A percentile compares a stretch with the other conserved stretches of the same genome.
Conservation (phyloP, 2,329 filamentous ascomycete species). For the Aspergillus niger region DNA sequence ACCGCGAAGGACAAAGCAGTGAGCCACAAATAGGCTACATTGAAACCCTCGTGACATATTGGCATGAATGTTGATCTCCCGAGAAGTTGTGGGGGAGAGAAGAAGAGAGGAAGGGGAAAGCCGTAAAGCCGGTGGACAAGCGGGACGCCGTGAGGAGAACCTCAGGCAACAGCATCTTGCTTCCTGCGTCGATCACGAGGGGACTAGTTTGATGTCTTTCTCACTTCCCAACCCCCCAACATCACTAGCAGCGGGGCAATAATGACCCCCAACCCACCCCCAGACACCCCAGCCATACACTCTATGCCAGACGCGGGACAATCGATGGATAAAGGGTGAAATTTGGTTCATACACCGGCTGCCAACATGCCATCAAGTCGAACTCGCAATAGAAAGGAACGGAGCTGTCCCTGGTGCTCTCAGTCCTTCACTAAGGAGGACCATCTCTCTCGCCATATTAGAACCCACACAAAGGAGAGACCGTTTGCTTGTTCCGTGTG, state of each 20-base stretch:
- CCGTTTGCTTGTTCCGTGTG: constrained; percentile 31
- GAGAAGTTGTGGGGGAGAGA: background rate
- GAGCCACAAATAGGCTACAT: too few relatives aligned
- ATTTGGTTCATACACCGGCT: background rate
- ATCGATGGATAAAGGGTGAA: too few relatives aligned
- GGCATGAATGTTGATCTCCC: background rate
- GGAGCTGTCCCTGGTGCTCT: constrained; percentile 27
- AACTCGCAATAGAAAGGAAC: constrained; percentile 1
- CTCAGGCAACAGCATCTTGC: background rate
- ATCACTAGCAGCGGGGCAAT: background rate
- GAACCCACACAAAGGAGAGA: constrained; percentile 37
- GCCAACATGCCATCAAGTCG: background rate
- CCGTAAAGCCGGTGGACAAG: background rate
- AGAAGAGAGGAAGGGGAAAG: background rate
- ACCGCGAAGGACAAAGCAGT: too few relatives aligned
- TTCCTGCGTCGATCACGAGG: background rate
- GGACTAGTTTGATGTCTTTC: too few relatives aligned
- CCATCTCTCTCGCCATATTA: constrained; percentile 36
- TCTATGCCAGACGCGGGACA: too few relatives aligned
- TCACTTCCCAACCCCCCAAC: background rate
- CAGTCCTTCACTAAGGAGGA: constrained; percentile 34
- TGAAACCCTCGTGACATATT: background rate
- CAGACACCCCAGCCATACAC: background rate
- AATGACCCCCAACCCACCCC: background rate
- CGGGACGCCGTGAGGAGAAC: background rate